Evolutionary conservation across 768 basidiomycete species (phyloP).

Genomic region (Lactarius evosmus): DNA sequence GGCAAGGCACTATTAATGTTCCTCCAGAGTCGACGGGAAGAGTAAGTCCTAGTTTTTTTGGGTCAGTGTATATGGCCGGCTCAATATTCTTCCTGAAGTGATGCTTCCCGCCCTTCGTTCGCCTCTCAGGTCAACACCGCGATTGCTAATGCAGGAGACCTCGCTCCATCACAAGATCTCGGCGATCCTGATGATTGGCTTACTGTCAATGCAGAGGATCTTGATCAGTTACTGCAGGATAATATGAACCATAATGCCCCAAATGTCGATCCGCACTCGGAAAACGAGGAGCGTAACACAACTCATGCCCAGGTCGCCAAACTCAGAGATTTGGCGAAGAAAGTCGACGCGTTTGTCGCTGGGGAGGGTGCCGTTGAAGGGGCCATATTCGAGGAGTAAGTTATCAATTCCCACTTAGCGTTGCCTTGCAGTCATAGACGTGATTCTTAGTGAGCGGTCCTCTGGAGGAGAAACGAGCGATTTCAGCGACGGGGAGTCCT

Average conservation of each 20-base stretch:
- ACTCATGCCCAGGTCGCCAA: slow-evolving; percentile 64
- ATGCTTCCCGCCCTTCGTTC: slow-evolving; percentile 69
- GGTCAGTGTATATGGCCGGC: neutral
- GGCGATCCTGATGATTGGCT: slow-evolving; percentile 87
- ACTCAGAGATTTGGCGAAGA: slow-evolving; percentile 72
- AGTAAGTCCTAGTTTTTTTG: slow-evolving; percentile 50
- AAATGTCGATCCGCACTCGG: slow-evolving; percentile 44
- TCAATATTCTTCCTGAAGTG: slow-evolving; percentile 36
- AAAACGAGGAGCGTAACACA: slow-evolving; percentile 46
- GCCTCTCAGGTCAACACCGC: slow-evolving; percentile 67
- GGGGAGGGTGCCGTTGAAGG: slow-evolving; percentile 88
- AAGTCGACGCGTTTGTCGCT: slow-evolving; percentile 88
- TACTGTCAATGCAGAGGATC: slow-evolving; percentile 67
- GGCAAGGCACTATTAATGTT: slow-evolving; percentile 65
- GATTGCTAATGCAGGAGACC: slow-evolving; percentile 43
- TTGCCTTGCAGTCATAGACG: neutral
- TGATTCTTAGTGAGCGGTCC: slow-evolving; percentile 46
- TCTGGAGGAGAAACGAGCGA: slow-evolving; percentile 45
- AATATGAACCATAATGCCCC: slow-evolving; percentile 31
- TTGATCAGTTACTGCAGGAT: slow-evolving; percentile 68
- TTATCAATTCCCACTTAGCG: neutral
- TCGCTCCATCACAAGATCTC: slow-evolving; percentile 33
- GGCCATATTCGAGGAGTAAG: slow-evolving; percentile 87
- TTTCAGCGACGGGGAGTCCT: slow-evolving; percentile 42
- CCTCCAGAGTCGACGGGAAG: slow-evolving; percentile 54